A percentile compares a stretch with the other conserved stretches of the same genome.
Conservation (phyloP, 164 flowering plant genomes). For the Stephania cephalantha region DNA sequence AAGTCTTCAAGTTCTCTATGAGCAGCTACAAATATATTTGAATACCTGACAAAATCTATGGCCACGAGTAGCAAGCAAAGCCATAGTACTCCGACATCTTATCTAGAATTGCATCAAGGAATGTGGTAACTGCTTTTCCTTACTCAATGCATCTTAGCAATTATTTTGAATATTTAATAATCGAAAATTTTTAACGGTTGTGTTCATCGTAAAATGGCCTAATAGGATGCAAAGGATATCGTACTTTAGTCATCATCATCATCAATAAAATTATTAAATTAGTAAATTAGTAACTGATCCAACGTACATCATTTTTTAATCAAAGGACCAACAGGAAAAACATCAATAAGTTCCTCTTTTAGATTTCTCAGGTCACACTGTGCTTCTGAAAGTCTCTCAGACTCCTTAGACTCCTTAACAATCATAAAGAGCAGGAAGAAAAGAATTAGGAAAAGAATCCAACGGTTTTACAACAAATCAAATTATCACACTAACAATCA, state of each 20-base stretch:
- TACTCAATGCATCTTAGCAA: slow-evolving; percentile 20
- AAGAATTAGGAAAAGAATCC: background rate
- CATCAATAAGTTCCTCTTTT: slow-evolving; percentile 75
- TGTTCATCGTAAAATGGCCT: background rate
- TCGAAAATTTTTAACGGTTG: slow-evolving; percentile 5
- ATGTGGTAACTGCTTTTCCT: slow-evolving; percentile 90
- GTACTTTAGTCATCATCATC: background rate
- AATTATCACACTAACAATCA: background rate
- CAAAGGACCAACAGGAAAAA: slow-evolving; percentile 84
- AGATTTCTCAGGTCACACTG: slow-evolving; percentile 67
- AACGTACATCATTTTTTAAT: slow-evolving; percentile 79
- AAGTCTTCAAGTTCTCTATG: slow-evolving; percentile 91
- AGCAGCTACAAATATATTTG: slow-evolving; percentile 90
- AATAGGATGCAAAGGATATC: background rate
- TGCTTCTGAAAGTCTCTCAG: slow-evolving; percentile 68
- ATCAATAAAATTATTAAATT: too few species aligned
- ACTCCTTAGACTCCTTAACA: slow-evolving; percentile 73
- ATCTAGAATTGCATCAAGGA: slow-evolving; percentile 90
- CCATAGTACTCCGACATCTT: slow-evolving; percentile 77
- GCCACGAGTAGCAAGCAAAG: slow-evolving; percentile 91
- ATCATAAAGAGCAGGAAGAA: slow-evolving; percentile 1
- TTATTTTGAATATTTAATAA: background rate
- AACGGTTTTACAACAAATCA: background rate
- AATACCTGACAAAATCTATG: slow-evolving; percentile 78
- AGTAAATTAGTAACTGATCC: slow-evolving; percentile 87